Percentiles rank a stretch among this genome's conserved stretches.
These are phyloP conservation scores for Podospora tetraspora DNA, from an alignment of 495 filamentous ascomycete genomes.

Conservation along the genomic window DNA sequence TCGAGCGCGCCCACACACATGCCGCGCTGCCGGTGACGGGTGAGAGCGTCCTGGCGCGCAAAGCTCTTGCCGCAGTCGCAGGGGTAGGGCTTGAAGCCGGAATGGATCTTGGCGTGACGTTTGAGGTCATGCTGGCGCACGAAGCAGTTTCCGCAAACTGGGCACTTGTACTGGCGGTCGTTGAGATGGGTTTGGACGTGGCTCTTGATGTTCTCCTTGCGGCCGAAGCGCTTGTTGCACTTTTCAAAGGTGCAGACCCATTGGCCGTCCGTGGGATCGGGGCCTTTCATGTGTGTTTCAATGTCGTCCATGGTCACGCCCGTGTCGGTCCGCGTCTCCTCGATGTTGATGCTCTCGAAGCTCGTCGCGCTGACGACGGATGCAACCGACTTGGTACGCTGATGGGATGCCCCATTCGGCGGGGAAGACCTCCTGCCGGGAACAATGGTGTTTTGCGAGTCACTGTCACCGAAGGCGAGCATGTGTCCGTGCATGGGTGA, in stretches of 20 bases:
- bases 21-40: conserved; percentile 85
- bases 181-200: conserved; percentile 97
- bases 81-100: conserved; percentile 83
- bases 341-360: conserved; percentile 51
- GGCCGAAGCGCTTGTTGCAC: conserved; percentile 79
- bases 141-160: conserved; percentile 85
- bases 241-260: conserved; percentile 80
- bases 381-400: conserved; percentile 46
- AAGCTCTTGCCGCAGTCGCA: conserved; percentile 90
- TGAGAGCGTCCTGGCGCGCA: conserved; percentile 89
- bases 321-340: conserved; percentile 56
- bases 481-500: conserved; percentile 33
- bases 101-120: conserved; percentile 93
- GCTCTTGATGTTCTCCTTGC: conserved; percentile 96
- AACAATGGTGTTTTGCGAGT: conserved; percentile 17
- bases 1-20: conserved; percentile 93
- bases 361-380: conserved; percentile 49
- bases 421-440: conserved; percentile 21
- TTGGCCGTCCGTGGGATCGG: conserved; percentile 66
- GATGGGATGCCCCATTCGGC: conserved; percentile 35
- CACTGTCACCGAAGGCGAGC: conserved; percentile 13
- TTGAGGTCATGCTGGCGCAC: conserved; percentile 96
- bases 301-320: conserved; percentile 87
- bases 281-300: conserved; percentile 73
- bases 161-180: conserved; percentile 87